Evolutionary conservation across 2,329 filamentous ascomycete species (phyloP).

Genomic region (Xylaria sp.): DNA sequence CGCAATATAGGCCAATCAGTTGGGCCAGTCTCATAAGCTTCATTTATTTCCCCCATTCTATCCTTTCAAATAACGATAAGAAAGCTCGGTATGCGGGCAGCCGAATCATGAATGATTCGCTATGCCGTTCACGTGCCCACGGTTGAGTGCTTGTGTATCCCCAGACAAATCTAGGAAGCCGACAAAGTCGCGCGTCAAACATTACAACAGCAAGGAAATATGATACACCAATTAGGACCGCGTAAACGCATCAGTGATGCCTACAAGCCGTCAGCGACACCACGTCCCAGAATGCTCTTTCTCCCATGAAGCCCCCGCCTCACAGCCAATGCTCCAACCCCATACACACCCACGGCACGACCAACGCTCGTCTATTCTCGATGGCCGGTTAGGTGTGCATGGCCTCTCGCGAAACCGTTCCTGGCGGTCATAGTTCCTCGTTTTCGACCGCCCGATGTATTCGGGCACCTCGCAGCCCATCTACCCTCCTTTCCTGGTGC

Average conservation of each 20-base stretch:
- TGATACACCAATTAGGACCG: neutral
- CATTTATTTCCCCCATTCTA: constrained; percentile 2
- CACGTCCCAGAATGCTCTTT: too few relatives aligned
- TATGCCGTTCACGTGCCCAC: neutral
- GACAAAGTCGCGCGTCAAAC: too few relatives aligned
- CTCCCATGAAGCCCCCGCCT: too few relatives aligned
- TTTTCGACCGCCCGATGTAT: neutral
- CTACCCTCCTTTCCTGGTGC: neutral
- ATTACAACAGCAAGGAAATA: neutral
- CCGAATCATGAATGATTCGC: neutral
- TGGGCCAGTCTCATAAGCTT: neutral
- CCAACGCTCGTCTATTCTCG: neutral
- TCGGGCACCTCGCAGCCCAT: neutral
- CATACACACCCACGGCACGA: too few relatives aligned
- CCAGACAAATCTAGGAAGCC: neutral
- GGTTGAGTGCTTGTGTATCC: neutral
- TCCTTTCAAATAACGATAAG: neutral
- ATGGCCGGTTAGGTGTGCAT: neutral
- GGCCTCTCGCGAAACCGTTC: neutral
- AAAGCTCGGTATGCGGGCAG: neutral
- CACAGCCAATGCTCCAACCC: too few relatives aligned
- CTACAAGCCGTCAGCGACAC: too few relatives aligned
- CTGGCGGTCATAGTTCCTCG: neutral
- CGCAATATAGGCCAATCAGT: constrained; percentile 5
- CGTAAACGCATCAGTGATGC: too few relatives aligned